A percentile compares a stretch with the other conserved stretches of the same genome.
Evolutionary conservation across 1,139 yeast genomes (phyloP).

Genomic region (Taiozyma sp.): DNA sequence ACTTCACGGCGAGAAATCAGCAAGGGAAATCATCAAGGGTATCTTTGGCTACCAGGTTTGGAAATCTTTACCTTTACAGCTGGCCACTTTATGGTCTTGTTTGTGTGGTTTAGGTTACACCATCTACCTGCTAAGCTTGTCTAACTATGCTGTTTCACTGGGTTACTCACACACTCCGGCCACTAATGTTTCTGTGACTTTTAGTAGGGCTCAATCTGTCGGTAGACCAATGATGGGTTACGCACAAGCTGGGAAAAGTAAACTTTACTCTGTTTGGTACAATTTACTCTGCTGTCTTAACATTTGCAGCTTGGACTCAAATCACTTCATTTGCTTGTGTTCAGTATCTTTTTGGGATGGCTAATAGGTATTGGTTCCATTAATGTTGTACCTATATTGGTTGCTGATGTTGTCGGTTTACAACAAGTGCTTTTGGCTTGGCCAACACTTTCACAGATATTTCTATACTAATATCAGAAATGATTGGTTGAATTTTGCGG

Average conservation of each 20-base stretch:
- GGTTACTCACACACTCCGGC: constrained; percentile 45
- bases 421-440: constrained; percentile 30
- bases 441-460: constrained; percentile 27
- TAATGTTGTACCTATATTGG: constrained; percentile 42
- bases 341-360: constrained; percentile 41
- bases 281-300: constrained; percentile 30
- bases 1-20: constrained; percentile 28
- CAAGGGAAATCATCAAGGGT: constrained; percentile 23
- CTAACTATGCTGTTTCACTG: constrained; percentile 44
- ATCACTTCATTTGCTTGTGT: constrained; percentile 44
- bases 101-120: constrained; percentile 36
- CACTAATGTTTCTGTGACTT: constrained; percentile 42
- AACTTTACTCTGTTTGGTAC: constrained; percentile 35
- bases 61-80: constrained; percentile 27
- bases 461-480: constrained; percentile 33
- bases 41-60: constrained; percentile 23
- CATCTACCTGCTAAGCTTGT: constrained; percentile 43
- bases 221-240: constrained; percentile 50
- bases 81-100: constrained; percentile 37
- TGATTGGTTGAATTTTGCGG: constrained; percentile 41
- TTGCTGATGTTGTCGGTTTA: constrained; percentile 41
- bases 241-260: constrained; percentile 39
- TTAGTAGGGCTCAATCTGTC: constrained; percentile 47
- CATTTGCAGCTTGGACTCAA: constrained; percentile 47
- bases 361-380: constrained; percentile 51